Base-by-base conservation (phyloP, 1,284 basidiomycete species). In the Trametes sp. region DNA sequence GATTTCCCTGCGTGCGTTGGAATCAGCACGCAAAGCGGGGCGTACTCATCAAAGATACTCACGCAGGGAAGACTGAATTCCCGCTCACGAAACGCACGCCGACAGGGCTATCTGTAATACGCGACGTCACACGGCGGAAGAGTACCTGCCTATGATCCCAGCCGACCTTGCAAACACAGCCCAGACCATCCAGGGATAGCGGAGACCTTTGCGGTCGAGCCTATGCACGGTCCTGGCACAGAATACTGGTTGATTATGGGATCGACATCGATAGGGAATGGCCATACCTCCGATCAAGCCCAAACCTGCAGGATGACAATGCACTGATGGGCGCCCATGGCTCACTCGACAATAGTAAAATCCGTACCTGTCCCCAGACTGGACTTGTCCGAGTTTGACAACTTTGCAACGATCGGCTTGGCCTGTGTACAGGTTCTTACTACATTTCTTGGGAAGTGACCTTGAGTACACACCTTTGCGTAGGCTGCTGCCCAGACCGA, bases 41-140 rank as follows among this genome's bases (percentile, higher is more conserved):
- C 1, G 14, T 3, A 21, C 7, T 14, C 38, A 41, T 6, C n/a
- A 21, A 35, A 2, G 28, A 2, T 23, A 71, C 82, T 70, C 69
- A 87, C 84, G 89, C 84, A 11, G 92, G 90, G 75, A 93, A 93
- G 5, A 82, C 87, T 14, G 87, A 87, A 19, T 85, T 82, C n/a
- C 78, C 74, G 71, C 90, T 87, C 0, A 85, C 83, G 65, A 82
- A 83, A 54, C 90, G 81, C n/a, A 92, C 85, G 13, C 91, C 91
- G 14, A 86, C 75, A 2, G 85, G 83, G 56, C 83, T 81, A 61
- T 87, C 85, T 84, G n/a, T n/a, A n/a, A 45, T n/a, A 49, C 28
- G 51, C 33, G 8, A 19, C n/a, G 45, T 53, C 54, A 36, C 44
- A 24, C 35, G 23, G 19, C n/a, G 7, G 41, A 21, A 26, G 38